Evolutionary conservation across 108 stramenopile genomes (phyloP), one percentile per base, ranked within the genome.

Genomic region (Nitzschia sp.): DNA sequence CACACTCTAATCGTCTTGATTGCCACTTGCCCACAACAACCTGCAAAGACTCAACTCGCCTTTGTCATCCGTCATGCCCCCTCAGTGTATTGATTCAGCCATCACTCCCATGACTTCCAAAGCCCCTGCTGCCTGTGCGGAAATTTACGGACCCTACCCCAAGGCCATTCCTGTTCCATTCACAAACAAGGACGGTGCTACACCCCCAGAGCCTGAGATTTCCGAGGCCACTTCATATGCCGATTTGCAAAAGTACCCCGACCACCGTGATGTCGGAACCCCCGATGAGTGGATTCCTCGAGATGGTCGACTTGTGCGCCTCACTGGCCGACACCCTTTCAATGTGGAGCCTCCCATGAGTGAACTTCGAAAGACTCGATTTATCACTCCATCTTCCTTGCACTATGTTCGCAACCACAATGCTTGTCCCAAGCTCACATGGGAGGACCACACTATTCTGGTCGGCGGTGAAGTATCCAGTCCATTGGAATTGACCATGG

Each of bases 291-390:
- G 93, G 93, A 67, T 95, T 26, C 86, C 88, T 9, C 89, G 93
- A 64, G 90, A 95, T 64, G 93, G 93, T 17, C 72, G 88, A 8
- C 63, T 98, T 40, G 94, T 98, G 1, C 91, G 96, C 11, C 75
- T 97, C 25, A 98, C 97, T 2, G 97, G 97, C 20, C 88, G 93
- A 55, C 97, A 98, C 69, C 97, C 97, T 37, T 98, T 97, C 90
- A 98, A 98, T 75, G 91, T 91, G 57, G 97, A 98, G 82, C 92
- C 97, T n/a, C 96, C 96, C 0, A 75, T 95, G 55, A 66, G 64
- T 8, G 78, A 89, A 7, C 80, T 83, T 53, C 51, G 88, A 37
- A 57, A 94, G 68, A 80, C 76, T 34, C 70, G 82, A 61, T 94
- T 94, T 65, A 79, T 96, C 67, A 96, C 95, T 15, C 95, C 95